Evolutionary conservation across 352 stramenopile species (phyloP), one percentile per base, ranked within the genome.

Genomic region (Globisporangium ultimum): DNA sequence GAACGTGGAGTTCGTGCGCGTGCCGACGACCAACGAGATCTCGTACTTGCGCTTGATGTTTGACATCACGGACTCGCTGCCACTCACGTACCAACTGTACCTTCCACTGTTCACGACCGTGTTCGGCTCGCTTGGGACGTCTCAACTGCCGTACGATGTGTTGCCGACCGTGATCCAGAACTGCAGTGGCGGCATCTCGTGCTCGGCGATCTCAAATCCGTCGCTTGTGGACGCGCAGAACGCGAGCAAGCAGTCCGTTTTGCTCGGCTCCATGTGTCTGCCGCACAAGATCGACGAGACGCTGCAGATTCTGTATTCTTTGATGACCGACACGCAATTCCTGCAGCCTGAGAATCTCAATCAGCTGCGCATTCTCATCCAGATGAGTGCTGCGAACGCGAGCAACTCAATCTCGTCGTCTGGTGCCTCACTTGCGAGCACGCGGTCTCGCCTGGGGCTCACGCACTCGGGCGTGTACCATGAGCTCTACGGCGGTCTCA

Each of bases 11-110:
- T 89, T 88, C 52, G 78, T 90, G 13, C 60, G 79, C 12, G 78
- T 90, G 40, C 77, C 83, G 24, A 90, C 85, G 24, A 94, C 83
- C 12, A 91, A 93, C 68, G 85, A 91, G 58, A 78, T 94, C 61
- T 86, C 82, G 57, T 94, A 94, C 60, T 63, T 94, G 18, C 84
- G 84, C 2, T 58, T 94, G 47, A 61, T 85, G 13, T 92, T 89
- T 60, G 78, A 94, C 53, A 66, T 79, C 53, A 68, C 60, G 6
- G 48, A 47, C 34, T 51, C 67, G 32, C 56, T 92, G 15, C 85
- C 85, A 3, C 56, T 74, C 49, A 76, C 76, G 51, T 88, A 91
- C 45, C 76, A 89, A 54, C 51, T 65, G 57, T 91, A 86, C 61
- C 58, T 90, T 14, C 84, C 80, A 32, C 54, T 92, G 5, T 91